Conservation (phyloP, 495 filamentous ascomycete species). For the Hypoxylon cercidicola region DNA sequence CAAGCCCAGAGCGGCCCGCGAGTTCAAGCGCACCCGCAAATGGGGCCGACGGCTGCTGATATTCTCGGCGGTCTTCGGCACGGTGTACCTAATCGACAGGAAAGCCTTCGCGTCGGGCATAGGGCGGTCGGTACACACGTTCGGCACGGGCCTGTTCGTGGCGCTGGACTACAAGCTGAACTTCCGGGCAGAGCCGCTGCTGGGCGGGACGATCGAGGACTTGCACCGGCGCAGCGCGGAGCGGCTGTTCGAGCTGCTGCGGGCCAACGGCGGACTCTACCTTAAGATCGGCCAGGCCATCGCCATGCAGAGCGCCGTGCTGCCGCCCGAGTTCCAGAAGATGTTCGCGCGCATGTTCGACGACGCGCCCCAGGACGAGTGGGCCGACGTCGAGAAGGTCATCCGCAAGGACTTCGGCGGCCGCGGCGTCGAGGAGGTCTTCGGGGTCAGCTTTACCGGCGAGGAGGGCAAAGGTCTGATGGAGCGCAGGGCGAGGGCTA, state of each 20-base stretch:
- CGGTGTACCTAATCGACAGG: conserved; percentile 73
- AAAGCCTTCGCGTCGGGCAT: conserved; percentile 80
- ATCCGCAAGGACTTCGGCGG: conserved; percentile 89
- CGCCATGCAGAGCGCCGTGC: conserved; percentile 94
- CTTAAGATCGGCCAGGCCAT: conserved; percentile 98
- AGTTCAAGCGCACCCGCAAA: conserved; percentile 74
- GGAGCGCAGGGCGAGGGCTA: conserved; percentile 87
- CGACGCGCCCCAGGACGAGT: conserved; percentile 94
- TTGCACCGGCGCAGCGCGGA: conserved; percentile 86
- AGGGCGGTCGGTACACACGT: conserved; percentile 82
- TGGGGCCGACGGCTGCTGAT: conserved; percentile 79
- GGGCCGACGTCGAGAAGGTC: conserved; percentile 86
- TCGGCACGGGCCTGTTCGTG: conserved; percentile 80
- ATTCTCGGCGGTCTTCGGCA: conserved; percentile 66
- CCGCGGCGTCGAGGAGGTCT: conserved; percentile 82
- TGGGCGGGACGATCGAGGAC: conserved; percentile 71
- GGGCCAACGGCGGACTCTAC: conserved; percentile 90
- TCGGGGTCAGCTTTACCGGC: conserved; percentile 82
- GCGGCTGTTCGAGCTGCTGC: conserved; percentile 79
- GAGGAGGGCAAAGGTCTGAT: conserved; percentile 76
- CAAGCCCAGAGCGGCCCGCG: conserved; percentile 71
- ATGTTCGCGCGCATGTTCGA: conserved; percentile 99
- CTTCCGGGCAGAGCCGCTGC: conserved; percentile 80
- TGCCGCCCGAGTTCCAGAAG: conserved; percentile 91
- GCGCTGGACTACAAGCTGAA: conserved; percentile 97